Base-by-base conservation (phyloP, 1,139 yeast species). In the Candida sanyaensis region DNA sequence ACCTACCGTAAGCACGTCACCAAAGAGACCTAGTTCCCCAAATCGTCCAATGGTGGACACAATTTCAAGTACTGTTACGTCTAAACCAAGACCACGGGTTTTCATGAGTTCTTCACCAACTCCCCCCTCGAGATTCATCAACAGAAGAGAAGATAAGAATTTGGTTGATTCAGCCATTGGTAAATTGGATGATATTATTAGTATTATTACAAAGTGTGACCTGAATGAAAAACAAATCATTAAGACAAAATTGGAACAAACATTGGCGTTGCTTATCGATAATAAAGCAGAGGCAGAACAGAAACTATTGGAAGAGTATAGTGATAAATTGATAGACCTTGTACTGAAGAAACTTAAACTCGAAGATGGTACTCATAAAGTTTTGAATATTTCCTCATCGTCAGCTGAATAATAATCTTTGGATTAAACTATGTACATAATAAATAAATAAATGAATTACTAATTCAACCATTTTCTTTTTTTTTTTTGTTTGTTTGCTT, bases 231-330 rank as follows among this genome's bases (percentile, higher is more conserved):
- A 51, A 41, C 26, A 27, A 17, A 33, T 27, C 6, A 33, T 61
- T 23, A 43, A 30, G 30, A 34, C 41, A 4, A 56, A 55, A 37
- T 42, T 62, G 31, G 42, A 42, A 3, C 53, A 49, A 12, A 36
- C 58, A 17, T 43, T 51, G 6, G 32, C 31, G 5, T 43, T 54
- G n/a, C 23, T 58, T 3, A 38, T 31, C 11, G 48, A 43, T 11
- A 50, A 48, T 10, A 40, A 33, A 17, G 45, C 48, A 29, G 31
- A 37, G 2, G 41, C 42, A 13, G 42, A 43, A 10, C 28, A 42
- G n/a, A 37, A 37, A 23, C 13, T 69, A 6, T 57, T 71, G 40
- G 71, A 70, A 48, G 58, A 50, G 12, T 72, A 70, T 50, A 71
- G 77, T 51, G 65, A 69, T 7, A 56, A 59, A 51, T 59, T 73